A percentile compares a stretch with the other conserved stretches of the same genome.
phyloP scores from a whole-genome alignment of 352 stramenopile genomes.

The Thalassiosira mediterranea region DNA sequence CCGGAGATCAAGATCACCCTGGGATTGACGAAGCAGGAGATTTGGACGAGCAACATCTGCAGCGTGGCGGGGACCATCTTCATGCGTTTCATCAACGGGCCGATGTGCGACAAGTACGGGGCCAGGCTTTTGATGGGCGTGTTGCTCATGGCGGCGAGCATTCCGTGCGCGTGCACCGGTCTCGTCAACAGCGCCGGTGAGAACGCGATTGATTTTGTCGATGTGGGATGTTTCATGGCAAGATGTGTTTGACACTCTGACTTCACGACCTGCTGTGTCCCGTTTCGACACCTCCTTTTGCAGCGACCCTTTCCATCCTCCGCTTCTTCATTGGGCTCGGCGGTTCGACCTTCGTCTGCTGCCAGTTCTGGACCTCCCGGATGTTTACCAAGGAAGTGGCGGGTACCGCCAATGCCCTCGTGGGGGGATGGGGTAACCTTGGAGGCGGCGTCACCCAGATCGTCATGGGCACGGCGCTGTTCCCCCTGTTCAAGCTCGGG shows the following conservation, averaged over 20 bases:
- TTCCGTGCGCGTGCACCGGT: conserved; percentile 88
- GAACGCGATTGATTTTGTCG: too few relatives aligned
- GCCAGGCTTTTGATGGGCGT: conserved; percentile 84
- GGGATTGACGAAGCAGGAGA: conserved; percentile 86
- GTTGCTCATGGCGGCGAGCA: conserved; percentile 87
- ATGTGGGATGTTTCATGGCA: too few relatives aligned
- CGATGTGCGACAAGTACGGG: conserved; percentile 91
- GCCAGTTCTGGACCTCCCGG: conserved; percentile 93
- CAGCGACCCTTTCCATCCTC: conserved; percentile 79
- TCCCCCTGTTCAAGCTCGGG: conserved; percentile 84
- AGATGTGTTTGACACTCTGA: too few relatives aligned
- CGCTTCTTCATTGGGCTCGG: conserved; percentile 92
- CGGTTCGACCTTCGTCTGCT: conserved; percentile 91
- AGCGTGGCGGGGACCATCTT: conserved; percentile 89
- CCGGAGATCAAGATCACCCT: conserved; percentile 89
- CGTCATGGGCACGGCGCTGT: conserved; percentile 65
- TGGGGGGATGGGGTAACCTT: conserved; percentile 88
- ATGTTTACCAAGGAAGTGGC: conserved; percentile 91
- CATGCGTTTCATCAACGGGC: conserved; percentile 90
- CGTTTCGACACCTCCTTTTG: too few relatives aligned
- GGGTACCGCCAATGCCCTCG: conserved; percentile 89
- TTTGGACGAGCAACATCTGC: conserved; percentile 92
- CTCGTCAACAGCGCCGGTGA: conserved; percentile 85
- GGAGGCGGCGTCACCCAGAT: conserved; percentile 87
- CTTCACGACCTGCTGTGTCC: too few relatives aligned